Evolutionary conservation across 2,329 filamentous ascomycete genomes (phyloP).

Genomic region (Pochonia chlamydosporia): DNA sequence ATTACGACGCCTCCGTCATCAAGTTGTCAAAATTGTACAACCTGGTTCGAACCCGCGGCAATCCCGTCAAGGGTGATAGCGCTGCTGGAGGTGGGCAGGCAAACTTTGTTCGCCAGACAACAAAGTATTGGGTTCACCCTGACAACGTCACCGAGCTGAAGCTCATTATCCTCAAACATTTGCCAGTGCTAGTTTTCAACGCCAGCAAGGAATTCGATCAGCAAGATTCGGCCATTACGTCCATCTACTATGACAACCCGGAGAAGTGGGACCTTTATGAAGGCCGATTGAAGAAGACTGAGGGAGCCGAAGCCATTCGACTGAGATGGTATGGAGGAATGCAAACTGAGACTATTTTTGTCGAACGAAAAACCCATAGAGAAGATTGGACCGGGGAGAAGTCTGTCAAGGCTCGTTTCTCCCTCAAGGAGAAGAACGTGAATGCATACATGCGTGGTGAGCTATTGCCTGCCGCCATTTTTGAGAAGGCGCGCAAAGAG

Average conservation of each 20-base stretch:
- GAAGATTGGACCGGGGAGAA: slow-evolving; percentile 99
- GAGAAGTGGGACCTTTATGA: slow-evolving; percentile 92
- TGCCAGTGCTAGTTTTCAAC: slow-evolving; percentile 96
- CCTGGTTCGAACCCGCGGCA: slow-evolving; percentile 84
- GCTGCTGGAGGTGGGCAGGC: slow-evolving; percentile 87
- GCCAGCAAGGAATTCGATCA: slow-evolving; percentile 91
- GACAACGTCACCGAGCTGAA: slow-evolving; percentile 98
- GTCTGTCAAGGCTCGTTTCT: slow-evolving; percentile 94
- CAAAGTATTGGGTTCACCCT: slow-evolving; percentile 98
- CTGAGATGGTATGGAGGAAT: slow-evolving; percentile 97
- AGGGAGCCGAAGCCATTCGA: slow-evolving; percentile 94
- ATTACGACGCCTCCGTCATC: slow-evolving; percentile 93
- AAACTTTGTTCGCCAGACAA: slow-evolving; percentile 94
- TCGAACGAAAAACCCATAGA: slow-evolving; percentile 95
- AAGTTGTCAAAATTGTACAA: slow-evolving; percentile 95
- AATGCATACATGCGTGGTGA: slow-evolving; percentile 84
- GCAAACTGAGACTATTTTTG: slow-evolving; percentile 90
- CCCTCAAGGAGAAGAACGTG: slow-evolving; percentile 94
- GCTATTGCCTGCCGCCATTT: slow-evolving; percentile 79
- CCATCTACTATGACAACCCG: slow-evolving; percentile 96
- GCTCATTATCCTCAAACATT: slow-evolving; percentile 93
- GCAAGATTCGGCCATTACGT: slow-evolving; percentile 90
- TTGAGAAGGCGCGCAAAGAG: slow-evolving; percentile 93
- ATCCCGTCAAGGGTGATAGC: slow-evolving; percentile 87
- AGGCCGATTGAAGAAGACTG: slow-evolving; percentile 93